phyloP scores from a whole-genome alignment of 148 eudicot species.

The Fagopyrum homotropicum region DNA sequence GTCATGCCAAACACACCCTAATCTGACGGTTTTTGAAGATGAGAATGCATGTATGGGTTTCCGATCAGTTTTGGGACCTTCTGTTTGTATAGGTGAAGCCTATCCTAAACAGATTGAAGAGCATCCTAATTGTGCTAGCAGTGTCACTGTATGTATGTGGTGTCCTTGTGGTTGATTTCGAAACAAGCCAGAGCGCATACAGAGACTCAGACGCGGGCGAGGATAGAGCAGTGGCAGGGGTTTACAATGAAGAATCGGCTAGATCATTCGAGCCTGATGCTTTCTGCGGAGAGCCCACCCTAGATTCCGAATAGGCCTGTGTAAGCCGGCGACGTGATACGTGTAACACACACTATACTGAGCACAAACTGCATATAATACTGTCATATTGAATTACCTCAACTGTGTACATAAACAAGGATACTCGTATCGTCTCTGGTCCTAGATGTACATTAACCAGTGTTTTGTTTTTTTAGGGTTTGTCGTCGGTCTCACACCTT shows the following conservation, averaged over 20 bases:
- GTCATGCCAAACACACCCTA: background rate
- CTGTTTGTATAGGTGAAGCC: conserved; percentile 69
- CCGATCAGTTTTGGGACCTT: background rate
- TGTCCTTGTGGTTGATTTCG: conserved; percentile 33
- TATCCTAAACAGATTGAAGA: conserved; percentile 64
- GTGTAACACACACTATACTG: background rate
- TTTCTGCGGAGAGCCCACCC: conserved; percentile 62
- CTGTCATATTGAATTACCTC: background rate
- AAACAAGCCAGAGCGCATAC: conserved; percentile 30
- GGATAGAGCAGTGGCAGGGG: conserved; percentile 68
- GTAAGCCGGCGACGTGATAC: background rate
- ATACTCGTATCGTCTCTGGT: background rate
- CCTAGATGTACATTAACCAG: no score
- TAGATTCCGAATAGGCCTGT: conserved; percentile 17
- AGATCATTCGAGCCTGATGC: conserved; percentile 91
- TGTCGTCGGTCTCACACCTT: no score
- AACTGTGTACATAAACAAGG: background rate
- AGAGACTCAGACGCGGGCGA: conserved; percentile 29
- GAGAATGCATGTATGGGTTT: no score
- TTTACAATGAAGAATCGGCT: conserved; percentile 80
- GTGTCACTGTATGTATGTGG: conserved; percentile 44
- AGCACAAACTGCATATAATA: background rate
- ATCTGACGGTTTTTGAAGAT: background rate
- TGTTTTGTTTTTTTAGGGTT: no score
- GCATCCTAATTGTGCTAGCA: conserved; percentile 60